These are phyloP conservation scores for Amaranthus hypochondriacus DNA, from an alignment of 148 eudicot genomes.

Conservation along the genomic window DNA sequence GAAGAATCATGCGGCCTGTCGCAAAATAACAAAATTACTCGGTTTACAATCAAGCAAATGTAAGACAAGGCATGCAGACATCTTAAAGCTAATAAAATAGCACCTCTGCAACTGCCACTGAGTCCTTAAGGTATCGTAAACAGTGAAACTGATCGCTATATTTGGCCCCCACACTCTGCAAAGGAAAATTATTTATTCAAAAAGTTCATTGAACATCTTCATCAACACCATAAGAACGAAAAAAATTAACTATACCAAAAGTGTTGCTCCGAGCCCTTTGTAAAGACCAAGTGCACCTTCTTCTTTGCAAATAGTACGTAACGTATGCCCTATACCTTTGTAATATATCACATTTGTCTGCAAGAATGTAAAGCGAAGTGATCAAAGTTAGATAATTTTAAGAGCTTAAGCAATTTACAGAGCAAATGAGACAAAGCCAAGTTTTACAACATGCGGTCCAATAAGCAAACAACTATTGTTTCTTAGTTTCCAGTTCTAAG, in stretches of 20 bases:
- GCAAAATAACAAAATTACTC: constrained; percentile 5
- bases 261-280: constrained; percentile 91
- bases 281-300: constrained; percentile 80
- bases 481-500: background rate
- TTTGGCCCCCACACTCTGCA: constrained; percentile 97
- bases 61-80: background rate
- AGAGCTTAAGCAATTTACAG: background rate
- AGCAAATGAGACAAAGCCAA: background rate
- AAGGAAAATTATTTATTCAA: constrained; percentile 8
- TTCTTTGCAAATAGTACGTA: constrained; percentile 68
- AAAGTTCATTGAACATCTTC: background rate
- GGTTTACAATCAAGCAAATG: background rate
- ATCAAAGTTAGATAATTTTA: background rate
- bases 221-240: background rate
- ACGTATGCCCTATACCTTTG: constrained; percentile 78
- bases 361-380: constrained; percentile 14
- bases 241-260: constrained; percentile 52
- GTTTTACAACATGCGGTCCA: no score
- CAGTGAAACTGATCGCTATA: constrained; percentile 92
- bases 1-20: constrained; percentile 76
- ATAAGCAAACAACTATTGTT: background rate
- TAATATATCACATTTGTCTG: constrained; percentile 84
- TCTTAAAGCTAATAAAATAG: background rate
- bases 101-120: constrained; percentile 75
- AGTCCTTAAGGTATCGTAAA: constrained; percentile 77